These are phyloP conservation scores for Saccharomyces pastorianus DNA, from an alignment of 1,139 yeast genomes.

Conservation along the genomic window DNA sequence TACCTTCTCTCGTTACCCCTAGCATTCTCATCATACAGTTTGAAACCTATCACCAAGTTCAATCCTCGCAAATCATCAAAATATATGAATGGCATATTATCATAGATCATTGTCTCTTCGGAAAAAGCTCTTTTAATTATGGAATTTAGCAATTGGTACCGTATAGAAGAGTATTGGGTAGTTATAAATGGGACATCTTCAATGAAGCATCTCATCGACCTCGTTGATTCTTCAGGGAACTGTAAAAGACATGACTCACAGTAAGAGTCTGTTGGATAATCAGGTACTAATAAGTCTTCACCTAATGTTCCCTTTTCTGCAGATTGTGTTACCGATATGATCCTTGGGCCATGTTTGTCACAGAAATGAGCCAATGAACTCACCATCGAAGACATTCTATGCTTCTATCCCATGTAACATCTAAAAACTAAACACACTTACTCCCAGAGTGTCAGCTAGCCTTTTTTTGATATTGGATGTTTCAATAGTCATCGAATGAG, in stretches of 20 bases:
- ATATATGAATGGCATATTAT: conserved; percentile 58
- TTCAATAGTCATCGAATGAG: background rate
- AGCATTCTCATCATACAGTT: conserved; percentile 59
- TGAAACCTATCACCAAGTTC: conserved; percentile 59
- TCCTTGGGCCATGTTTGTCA: conserved; percentile 78
- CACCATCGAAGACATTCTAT: conserved; percentile 16
- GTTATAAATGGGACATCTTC: conserved; percentile 33
- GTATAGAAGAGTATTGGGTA: conserved; percentile 55
- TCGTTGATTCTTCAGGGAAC: conserved; percentile 35
- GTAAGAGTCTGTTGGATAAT: conserved; percentile 38
- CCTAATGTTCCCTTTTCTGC: conserved; percentile 17
- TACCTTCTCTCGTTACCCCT: conserved; percentile 75
- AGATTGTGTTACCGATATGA: conserved; percentile 63
- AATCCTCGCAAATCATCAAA: conserved; percentile 66
- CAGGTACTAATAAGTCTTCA: conserved; percentile 26
- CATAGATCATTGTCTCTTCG: conserved; percentile 64
- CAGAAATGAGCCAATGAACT: conserved; percentile 74
- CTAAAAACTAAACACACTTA: background rate
- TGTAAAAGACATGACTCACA: conserved; percentile 53
- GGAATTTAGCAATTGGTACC: conserved; percentile 31
- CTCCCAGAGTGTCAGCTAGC: background rate
- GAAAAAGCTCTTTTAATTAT: conserved; percentile 59
- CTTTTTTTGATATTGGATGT: background rate
- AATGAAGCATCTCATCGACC: conserved; percentile 20
- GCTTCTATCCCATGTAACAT: background rate